phyloP scores from a whole-genome alignment of 2,329 filamentous ascomycete species.

The Alternaria sp. region DNA sequence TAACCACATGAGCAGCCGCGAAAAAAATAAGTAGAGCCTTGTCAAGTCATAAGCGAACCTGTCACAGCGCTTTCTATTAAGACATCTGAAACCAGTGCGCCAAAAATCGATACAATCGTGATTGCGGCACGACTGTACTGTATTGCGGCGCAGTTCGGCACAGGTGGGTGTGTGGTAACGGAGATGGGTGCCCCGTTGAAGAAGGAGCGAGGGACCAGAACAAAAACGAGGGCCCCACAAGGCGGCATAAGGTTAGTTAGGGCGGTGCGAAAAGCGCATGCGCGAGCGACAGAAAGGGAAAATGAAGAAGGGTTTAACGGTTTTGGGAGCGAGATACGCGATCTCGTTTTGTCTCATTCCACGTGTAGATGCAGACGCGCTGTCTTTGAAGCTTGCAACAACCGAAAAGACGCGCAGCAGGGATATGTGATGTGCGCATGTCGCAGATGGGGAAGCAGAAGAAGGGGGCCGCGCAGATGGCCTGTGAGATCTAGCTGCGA shows the following conservation, averaged over 20 bases:
- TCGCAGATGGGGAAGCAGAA: background rate
- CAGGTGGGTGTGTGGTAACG: background rate
- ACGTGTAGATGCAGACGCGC: background rate
- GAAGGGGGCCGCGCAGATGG: background rate
- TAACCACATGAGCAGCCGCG: background rate
- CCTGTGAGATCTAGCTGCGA: background rate
- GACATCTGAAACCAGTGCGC: conserved; percentile 1
- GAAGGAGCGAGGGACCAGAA: background rate
- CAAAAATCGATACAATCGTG: conserved; percentile 9
- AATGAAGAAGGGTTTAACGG: background rate
- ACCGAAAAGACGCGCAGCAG: background rate
- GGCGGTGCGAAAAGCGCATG: background rate
- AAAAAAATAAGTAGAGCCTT: background rate
- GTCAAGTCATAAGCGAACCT: background rate
- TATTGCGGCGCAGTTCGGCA: conserved; percentile 17
- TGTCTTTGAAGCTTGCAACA: background rate
- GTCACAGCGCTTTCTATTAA: background rate
- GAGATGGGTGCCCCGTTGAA: conserved; percentile 4
- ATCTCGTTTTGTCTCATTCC: background rate
- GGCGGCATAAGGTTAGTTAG: background rate
- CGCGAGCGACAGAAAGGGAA: background rate
- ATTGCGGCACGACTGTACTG: conserved; percentile 18
- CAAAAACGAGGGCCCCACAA: conserved; percentile 6
- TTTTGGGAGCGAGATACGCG: background rate
- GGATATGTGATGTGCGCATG: background rate